Evolutionary conservation across 495 filamentous ascomycete species (phyloP).

Genomic region (Xylaria scruposa): DNA sequence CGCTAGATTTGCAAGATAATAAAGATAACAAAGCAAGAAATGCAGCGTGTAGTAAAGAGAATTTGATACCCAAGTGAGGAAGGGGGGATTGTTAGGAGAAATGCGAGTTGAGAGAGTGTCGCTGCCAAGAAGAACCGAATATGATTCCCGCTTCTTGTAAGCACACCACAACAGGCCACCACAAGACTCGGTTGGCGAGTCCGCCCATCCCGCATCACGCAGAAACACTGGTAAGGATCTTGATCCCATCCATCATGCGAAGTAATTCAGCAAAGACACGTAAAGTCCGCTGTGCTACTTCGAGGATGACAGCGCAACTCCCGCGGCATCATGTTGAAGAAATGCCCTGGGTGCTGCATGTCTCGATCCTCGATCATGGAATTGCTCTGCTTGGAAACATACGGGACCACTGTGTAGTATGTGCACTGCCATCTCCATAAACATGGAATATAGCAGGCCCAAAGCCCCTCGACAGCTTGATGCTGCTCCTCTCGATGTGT

Average conservation of each 20-base stretch:
- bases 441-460: background rate
- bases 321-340: slow-evolving; percentile 3
- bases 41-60: slow-evolving; percentile 2
- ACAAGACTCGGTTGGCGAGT: background rate
- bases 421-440: background rate
- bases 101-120: background rate
- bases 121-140: background rate
- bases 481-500: background rate
- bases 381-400: background rate
- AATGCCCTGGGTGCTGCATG: slow-evolving; percentile 1
- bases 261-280: background rate
- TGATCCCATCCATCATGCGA: slow-evolving; percentile 8
- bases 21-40: background rate
- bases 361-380: background rate
- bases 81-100: background rate
- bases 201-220: slow-evolving; percentile 1
- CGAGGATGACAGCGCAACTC: background rate
- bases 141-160: background rate
- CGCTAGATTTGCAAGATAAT: background rate
- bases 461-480: background rate
- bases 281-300: slow-evolving; percentile 14
- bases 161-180: background rate
- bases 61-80: background rate
- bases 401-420: background rate
- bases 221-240: background rate